These are phyloP conservation scores for Verticillium dahliae DNA, from an alignment of 2,329 filamentous ascomycete genomes.

Conservation along the genomic window DNA sequence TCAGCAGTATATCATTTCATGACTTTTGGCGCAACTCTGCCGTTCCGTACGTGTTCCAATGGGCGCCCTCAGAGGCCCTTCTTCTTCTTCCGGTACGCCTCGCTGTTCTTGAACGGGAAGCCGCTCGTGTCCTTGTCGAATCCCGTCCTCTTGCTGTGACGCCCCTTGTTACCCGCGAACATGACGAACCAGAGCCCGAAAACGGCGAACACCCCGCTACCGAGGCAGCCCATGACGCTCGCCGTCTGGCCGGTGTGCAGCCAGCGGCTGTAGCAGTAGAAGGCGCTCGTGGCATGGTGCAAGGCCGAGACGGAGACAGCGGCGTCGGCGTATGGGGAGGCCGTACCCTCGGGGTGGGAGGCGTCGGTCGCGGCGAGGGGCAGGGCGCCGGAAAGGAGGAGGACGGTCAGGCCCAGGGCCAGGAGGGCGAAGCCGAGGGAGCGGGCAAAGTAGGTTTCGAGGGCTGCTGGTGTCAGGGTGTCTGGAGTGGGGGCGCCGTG, in stretches of 20 bases:
- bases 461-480: slow-evolving; percentile 28
- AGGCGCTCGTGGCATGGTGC: slow-evolving; percentile 57
- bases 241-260: slow-evolving; percentile 47
- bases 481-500: not conserved
- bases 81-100: slow-evolving; percentile 31
- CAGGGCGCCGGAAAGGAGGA: slow-evolving; percentile 65
- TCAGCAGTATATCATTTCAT: not conserved
- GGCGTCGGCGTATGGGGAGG: slow-evolving; percentile 59
- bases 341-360: slow-evolving; percentile 28
- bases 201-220: slow-evolving; percentile 48
- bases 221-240: slow-evolving; percentile 54
- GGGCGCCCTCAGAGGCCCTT: slow-evolving; percentile 20
- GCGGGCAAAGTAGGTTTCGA: slow-evolving; percentile 70
- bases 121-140: slow-evolving; percentile 32
- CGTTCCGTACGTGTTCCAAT: not conserved
- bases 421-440: slow-evolving; percentile 63
- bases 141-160: slow-evolving; percentile 26
- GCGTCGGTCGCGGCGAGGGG: slow-evolving; percentile 49
- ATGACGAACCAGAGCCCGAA: slow-evolving; percentile 37
- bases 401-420: slow-evolving; percentile 53
- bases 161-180: slow-evolving; percentile 30
- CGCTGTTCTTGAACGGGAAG: slow-evolving; percentile 29
- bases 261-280: slow-evolving; percentile 65
- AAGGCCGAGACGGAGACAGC: slow-evolving; percentile 58
- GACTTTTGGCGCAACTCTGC: not conserved